phyloP scores from a whole-genome alignment of 257 asterid genomes.

The Petunia secreta region DNA sequence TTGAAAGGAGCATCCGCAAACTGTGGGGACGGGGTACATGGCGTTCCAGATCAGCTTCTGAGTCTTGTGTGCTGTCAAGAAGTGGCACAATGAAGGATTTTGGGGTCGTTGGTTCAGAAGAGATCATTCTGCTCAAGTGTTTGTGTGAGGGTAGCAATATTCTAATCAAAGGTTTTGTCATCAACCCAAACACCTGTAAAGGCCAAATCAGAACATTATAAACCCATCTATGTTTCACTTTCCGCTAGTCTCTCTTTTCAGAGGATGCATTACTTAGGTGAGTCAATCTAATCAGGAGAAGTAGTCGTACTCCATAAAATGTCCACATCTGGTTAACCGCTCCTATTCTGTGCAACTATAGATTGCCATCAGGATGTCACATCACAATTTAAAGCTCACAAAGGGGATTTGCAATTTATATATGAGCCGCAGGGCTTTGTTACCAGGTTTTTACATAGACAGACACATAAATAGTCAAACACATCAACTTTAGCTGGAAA shows the following conservation, averaged over 20 bases:
- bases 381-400: background rate
- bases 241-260: background rate
- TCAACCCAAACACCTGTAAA: conserved; percentile 84
- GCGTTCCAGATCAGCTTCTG: conserved; percentile 49
- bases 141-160: conserved; percentile 61
- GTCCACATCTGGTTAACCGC: background rate
- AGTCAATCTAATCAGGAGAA: background rate
- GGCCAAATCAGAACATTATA: background rate
- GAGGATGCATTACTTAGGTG: background rate
- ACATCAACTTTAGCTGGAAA: background rate
- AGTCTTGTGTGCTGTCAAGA: conserved; percentile 53
- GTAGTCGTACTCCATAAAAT: background rate
- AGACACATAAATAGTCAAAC: background rate
- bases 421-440: background rate
- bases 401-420: background rate
- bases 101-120: conserved; percentile 69
- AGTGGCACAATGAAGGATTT: conserved; percentile 72
- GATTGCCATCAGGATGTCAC: background rate
- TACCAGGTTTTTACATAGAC: background rate
- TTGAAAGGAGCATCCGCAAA: conserved; percentile 71
- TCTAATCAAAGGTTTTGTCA: conserved; percentile 82
- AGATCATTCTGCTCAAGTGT: conserved; percentile 53
- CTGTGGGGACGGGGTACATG: conserved; percentile 72
- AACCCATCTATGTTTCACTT: background rate
- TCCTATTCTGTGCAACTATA: background rate